phyloP scores from a whole-genome alignment of 2,329 filamentous ascomycete species.

The Penicillium verrucosum region DNA sequence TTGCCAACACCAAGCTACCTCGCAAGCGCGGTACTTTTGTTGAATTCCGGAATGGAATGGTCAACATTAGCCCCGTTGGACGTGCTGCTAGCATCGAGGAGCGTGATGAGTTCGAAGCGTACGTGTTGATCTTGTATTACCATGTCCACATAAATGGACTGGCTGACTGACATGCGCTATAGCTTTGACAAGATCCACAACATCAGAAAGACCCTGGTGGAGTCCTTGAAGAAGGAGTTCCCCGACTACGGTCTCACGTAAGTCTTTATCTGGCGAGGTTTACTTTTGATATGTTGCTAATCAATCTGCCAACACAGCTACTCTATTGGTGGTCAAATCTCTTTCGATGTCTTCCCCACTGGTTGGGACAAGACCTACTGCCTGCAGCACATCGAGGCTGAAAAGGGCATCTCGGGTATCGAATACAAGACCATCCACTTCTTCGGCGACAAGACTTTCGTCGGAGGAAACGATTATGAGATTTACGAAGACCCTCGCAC shows the following conservation, averaged over 20 bases:
- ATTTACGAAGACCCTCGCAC: slow-evolving; percentile 81
- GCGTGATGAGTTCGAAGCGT: slow-evolving; percentile 72
- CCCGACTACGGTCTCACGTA: slow-evolving; percentile 79
- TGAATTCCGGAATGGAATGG: slow-evolving; percentile 65
- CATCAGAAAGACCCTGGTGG: slow-evolving; percentile 73
- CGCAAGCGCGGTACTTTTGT: slow-evolving; percentile 65
- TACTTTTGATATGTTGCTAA: slow-evolving; percentile 7
- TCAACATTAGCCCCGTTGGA: slow-evolving; percentile 62
- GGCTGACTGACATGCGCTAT: slow-evolving; percentile 11
- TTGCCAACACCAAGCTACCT: slow-evolving; percentile 59
- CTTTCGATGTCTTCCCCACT: slow-evolving; percentile 93
- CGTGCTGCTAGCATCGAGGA: slow-evolving; percentile 80
- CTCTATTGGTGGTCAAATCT: slow-evolving; percentile 95
- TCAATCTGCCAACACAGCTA: slow-evolving; percentile 53
- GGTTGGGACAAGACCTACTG: slow-evolving; percentile 99
- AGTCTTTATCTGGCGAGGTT: slow-evolving; percentile 37
- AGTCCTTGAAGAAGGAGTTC: slow-evolving; percentile 74
- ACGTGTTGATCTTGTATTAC: slow-evolving; percentile 15
- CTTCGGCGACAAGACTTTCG: slow-evolving; percentile 92
- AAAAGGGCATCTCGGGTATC: slow-evolving; percentile 62
- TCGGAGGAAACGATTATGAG: slow-evolving; percentile 93
- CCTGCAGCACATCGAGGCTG: slow-evolving; percentile 77
- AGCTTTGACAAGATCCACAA: slow-evolving; percentile 73
- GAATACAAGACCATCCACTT: slow-evolving; percentile 89
- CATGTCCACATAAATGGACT: not conserved